Conservation (phyloP, 164 flowering plant species). For the Umbilicus rupestris region DNA sequence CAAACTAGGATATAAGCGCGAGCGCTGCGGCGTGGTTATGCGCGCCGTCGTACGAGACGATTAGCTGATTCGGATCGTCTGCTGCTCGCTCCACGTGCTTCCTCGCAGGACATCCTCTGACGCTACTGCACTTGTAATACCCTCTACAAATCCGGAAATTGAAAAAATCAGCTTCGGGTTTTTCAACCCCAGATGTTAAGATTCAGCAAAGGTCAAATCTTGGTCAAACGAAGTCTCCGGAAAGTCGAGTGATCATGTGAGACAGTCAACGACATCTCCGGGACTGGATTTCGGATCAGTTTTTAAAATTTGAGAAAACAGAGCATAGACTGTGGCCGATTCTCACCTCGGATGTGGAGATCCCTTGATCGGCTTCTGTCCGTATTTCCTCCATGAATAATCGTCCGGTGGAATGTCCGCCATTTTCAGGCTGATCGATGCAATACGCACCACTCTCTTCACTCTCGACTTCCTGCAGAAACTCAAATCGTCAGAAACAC, state of each 20-base stretch:
- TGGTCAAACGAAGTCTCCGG: background rate
- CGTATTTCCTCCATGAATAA: conserved; percentile 70
- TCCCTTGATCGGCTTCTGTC: conserved; percentile 78
- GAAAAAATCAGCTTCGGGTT: background rate
- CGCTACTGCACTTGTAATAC: conserved; percentile 68
- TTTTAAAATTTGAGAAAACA: no score
- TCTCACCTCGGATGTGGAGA: conserved; percentile 68
- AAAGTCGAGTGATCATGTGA: no score
- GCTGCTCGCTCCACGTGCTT: conserved; percentile 62
- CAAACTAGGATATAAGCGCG: no score
- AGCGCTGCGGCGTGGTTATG: no score
- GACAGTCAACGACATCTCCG: no score
- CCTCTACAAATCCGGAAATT: conserved; percentile 30
- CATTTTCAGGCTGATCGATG: conserved; percentile 58
- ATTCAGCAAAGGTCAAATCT: background rate
- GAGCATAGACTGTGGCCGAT: no score
- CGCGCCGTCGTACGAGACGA: conserved; percentile 61
- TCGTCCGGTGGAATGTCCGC: conserved; percentile 78
- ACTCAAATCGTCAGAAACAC: background rate
- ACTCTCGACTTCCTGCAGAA: conserved; percentile 40
- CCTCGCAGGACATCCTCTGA: conserved; percentile 60
- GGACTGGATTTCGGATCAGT: no score
- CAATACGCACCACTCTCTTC: conserved; percentile 45
- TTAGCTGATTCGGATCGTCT: conserved; percentile 53
- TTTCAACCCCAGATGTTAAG: no score